A percentile compares a stretch with the other conserved stretches of the same genome.
phyloP scores from a whole-genome alignment of 1,284 basidiomycete species.

The Neotropicomus parvogracilis region DNA sequence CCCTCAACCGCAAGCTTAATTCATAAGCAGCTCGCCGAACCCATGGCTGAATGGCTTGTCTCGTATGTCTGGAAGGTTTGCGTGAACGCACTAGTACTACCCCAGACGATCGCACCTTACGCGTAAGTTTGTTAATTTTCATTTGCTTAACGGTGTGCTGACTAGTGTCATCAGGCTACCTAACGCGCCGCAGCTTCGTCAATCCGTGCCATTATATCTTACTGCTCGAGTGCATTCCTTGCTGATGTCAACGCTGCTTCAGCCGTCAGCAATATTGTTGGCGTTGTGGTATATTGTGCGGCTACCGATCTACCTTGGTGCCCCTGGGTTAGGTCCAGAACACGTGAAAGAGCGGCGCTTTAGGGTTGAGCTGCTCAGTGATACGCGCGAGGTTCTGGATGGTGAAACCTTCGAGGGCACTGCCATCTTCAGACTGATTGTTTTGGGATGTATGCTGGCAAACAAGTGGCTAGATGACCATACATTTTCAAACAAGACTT shows the following conservation, averaged over 20 bases:
- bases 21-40: slow-evolving; percentile 70
- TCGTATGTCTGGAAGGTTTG: slow-evolving; percentile 77
- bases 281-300: slow-evolving; percentile 82
- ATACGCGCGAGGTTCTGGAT: slow-evolving; percentile 42
- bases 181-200: slow-evolving; percentile 35
- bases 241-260: slow-evolving; percentile 73
- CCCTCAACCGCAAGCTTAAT: slow-evolving; percentile 51
- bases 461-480: slow-evolving; percentile 94
- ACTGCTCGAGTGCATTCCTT: slow-evolving; percentile 67
- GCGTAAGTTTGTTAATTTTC: slow-evolving; percentile 39
- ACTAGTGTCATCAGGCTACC: slow-evolving; percentile 28
- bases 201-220: slow-evolving; percentile 44
- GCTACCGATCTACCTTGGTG: slow-evolving; percentile 66
- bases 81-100: slow-evolving; percentile 59
- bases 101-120: slow-evolving; percentile 43
- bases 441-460: slow-evolving; percentile 83
- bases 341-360: slow-evolving; percentile 59
- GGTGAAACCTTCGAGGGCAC: slow-evolving; percentile 51
- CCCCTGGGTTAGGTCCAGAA: slow-evolving; percentile 42
- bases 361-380: slow-evolving; percentile 58
- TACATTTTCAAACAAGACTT: slow-evolving; percentile 90
- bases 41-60: slow-evolving; percentile 73
- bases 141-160: slow-evolving; percentile 6
- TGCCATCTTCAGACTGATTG: slow-evolving; percentile 67
- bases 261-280: slow-evolving; percentile 75